Evolutionary conservation across 352 stramenopile genomes (phyloP).

Genomic region (Peronosclerospora sorghi): DNA sequence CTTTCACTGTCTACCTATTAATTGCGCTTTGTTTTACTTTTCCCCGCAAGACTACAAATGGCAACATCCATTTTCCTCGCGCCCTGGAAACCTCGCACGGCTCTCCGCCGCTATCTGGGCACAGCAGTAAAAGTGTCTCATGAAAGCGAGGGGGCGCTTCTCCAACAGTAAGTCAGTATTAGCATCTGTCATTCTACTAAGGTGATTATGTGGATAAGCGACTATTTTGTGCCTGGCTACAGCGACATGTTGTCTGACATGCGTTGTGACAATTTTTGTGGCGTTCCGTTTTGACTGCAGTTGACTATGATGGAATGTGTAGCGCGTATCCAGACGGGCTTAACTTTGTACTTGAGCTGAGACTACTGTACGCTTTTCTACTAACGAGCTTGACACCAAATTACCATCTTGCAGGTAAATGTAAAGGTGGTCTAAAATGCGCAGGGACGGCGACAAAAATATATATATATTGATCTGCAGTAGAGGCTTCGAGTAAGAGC

Average conservation of each 20-base stretch:
- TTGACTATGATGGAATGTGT: slow-evolving; percentile 13
- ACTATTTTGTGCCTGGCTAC: background rate
- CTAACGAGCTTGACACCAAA: background rate
- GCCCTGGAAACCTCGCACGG: slow-evolving; percentile 16
- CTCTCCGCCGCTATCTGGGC: slow-evolving; percentile 19
- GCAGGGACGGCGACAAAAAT: too few species aligned
- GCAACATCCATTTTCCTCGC: slow-evolving; percentile 5
- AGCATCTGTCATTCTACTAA: background rate
- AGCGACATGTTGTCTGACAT: slow-evolving; percentile 7
- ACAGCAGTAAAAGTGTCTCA: slow-evolving; percentile 22
- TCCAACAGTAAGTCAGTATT: background rate
- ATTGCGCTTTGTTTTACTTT: slow-evolving; percentile 13
- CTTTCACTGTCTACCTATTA: slow-evolving; percentile 3
- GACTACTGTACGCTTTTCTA: too few species aligned
- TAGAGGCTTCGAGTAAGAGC: background rate
- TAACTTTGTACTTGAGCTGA: background rate
- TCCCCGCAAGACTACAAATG: slow-evolving; percentile 25
- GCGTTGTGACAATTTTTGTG: slow-evolving; percentile 23
- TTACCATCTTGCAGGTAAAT: background rate
- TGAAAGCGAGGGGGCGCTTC: slow-evolving; percentile 15
- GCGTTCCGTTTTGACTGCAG: slow-evolving; percentile 14
- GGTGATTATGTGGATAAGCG: background rate
- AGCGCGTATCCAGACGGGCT: slow-evolving; percentile 2
- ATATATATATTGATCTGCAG: background rate
- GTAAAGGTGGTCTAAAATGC: too few species aligned